Base-by-base conservation (phyloP, 768 basidiomycete genomes). In the Amanita phalloides region DNA sequence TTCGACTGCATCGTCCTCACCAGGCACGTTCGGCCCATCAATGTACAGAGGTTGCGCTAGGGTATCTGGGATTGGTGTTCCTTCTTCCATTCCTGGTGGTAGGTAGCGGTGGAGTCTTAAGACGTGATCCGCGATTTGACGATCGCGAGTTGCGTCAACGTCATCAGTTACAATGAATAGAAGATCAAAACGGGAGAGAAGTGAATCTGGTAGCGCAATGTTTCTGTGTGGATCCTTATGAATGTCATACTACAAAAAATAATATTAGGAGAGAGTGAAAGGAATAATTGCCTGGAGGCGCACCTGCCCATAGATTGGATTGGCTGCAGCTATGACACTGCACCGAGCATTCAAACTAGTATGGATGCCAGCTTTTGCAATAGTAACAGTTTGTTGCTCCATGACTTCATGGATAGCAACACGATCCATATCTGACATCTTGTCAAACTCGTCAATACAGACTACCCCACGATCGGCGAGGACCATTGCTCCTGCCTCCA, bases 331-430 rank as follows among this genome's bases (percentile, higher is more conserved):
- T 46, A 99, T 83, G 43, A 99, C 96, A 58, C 91, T 95, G 65
- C 96, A 98, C 38, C 96, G 81, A 4, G 96, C 96, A 66, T 99
- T 99, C 60, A 99, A 75, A 64, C 88, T 93, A 0, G 96, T 99
- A 63, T 98, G 96, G 57, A 99, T 99, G 53, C 96, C 96, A 10
- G 96, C 96, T 62, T 99, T 99, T 45, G 96, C 96, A 57, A 99
- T 99, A 7, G 96, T 98, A 44, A 99, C 95, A 0, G 96, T 99
- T 64, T 99, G 96, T 66, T 97, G 95, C 65, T 98, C 96, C 96
- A 99, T 99, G 63, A 98, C 96, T 79, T 99, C 96, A 70, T 99
- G 96, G 61, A 99, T 99, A 32, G 96, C 95, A 17, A 98, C 95
- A 58, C 96, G 82, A 71, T 99, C 96, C 57, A 98, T 78, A 63